phyloP scores from a whole-genome alignment of 768 basidiomycete species.

The Hypholoma sublateritium region DNA sequence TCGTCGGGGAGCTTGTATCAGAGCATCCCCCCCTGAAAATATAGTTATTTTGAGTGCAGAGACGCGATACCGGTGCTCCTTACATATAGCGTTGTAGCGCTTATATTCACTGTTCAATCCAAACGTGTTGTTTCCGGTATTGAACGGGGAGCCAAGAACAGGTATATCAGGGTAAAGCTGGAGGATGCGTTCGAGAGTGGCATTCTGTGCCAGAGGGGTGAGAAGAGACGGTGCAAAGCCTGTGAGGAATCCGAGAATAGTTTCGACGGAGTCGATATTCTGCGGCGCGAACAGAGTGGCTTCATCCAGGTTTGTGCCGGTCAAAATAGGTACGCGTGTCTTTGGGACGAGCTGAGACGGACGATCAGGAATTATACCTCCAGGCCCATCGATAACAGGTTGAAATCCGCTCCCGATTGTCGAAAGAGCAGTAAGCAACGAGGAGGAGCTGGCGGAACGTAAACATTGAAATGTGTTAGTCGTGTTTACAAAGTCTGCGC shows the following conservation, averaged over 20 bases:
- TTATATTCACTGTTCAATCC: slow-evolving; percentile 30
- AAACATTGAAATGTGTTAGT: slow-evolving; percentile 32
- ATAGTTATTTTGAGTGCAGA: background rate
- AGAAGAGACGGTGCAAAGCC: slow-evolving; percentile 23
- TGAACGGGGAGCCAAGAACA: slow-evolving; percentile 41
- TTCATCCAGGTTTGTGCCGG: slow-evolving; percentile 35
- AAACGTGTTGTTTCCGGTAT: slow-evolving; percentile 41
- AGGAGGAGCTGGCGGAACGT: slow-evolving; percentile 7
- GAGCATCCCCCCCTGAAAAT: slow-evolving; percentile 28
- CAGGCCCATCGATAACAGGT: slow-evolving; percentile 39
- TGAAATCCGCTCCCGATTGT: slow-evolving; percentile 4
- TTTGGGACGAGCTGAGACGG: slow-evolving; percentile 29
- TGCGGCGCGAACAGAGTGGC: slow-evolving; percentile 32
- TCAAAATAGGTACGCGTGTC: slow-evolving; percentile 33
- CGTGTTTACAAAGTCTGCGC: slow-evolving; percentile 17
- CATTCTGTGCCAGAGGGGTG: slow-evolving; percentile 3
- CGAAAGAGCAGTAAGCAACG: slow-evolving; percentile 6
- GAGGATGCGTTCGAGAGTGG: slow-evolving; percentile 22
- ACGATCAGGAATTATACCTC: slow-evolving; percentile 33
- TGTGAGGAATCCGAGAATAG: slow-evolving; percentile 19
- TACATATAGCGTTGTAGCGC: slow-evolving; percentile 26
- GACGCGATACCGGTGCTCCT: background rate
- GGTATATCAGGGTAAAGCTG: slow-evolving; percentile 39
- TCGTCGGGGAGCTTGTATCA: slow-evolving; percentile 26
- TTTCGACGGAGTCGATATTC: slow-evolving; percentile 21